Conservation (phyloP, 73 alveolate genomes). For the Uronychia setigera region DNA sequence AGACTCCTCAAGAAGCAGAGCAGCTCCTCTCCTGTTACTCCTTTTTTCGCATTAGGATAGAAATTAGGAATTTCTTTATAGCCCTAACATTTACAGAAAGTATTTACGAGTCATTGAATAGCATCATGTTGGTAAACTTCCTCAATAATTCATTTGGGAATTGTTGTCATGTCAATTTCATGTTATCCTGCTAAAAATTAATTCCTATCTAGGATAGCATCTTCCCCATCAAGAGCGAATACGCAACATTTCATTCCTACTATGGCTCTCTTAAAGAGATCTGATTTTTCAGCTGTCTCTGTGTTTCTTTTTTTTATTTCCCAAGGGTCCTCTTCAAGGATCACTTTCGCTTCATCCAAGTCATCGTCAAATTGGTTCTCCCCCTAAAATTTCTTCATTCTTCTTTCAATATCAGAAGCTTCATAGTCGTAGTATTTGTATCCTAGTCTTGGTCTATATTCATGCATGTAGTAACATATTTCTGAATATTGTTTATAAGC, state of each 20-base stretch:
- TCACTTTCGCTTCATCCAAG: neutral
- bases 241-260: conserved; percentile 19
- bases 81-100: conserved; percentile 46
- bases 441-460: conserved; percentile 23
- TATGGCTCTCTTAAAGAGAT: conserved; percentile 1
- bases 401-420: conserved; percentile 26
- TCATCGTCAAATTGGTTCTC: neutral
- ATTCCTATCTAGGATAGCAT: conserved; percentile 34
- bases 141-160: conserved; percentile 75
- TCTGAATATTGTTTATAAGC: conserved; percentile 24
- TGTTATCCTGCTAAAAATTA: conserved; percentile 9
- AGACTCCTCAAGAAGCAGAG: conserved; percentile 64
- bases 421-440: conserved; percentile 42
- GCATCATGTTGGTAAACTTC: conserved; percentile 74
- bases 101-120: conserved; percentile 23
- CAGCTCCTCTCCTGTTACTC: conserved; percentile 67
- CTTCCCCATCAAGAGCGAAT: conserved; percentile 10
- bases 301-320: conserved; percentile 32
- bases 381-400: conserved; percentile 15
- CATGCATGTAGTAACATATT: conserved; percentile 6
- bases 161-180: conserved; percentile 55
- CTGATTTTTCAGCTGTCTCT: conserved; percentile 32
- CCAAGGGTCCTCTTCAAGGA: conserved; percentile 31
- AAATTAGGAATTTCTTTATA: conserved; percentile 57
- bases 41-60: conserved; percentile 71